Base-by-base conservation (phyloP, 768 basidiomycete genomes). In the Tricholomella constricta region DNA sequence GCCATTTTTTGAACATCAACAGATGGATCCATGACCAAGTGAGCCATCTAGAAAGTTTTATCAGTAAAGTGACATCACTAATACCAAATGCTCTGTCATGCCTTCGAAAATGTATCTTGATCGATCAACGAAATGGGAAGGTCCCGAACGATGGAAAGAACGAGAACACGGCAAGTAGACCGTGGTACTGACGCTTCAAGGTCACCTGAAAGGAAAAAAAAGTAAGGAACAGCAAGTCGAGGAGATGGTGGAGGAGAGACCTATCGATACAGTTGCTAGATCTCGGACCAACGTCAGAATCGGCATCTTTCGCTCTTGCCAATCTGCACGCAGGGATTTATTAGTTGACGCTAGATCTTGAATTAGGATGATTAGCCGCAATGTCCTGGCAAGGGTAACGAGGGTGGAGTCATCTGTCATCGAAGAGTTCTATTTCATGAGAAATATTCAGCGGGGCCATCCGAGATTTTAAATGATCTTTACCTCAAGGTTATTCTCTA, bases 401-500 rank as follows among this genome's bases (percentile, higher is more conserved):
- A 90, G 77, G 0, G 81, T 82, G 0, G 74, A 57, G 17, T 78
- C 69, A 27, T 94, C 88, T 4, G 73, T 72, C 15, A 89, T 72
- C 0, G 82, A 79, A 22, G 81, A 79, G 38, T 75, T 79, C 91
- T 91, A 25, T n/a, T 20, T 7, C 5, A 5, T 0, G 10, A n/a
- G 20, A 7, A 47, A 47, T 6, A 45, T 29, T 25, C n/a, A 55
- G 35, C 20, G 2, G 6, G 5, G 23, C n/a, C 7, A 7, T 9
- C 9, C 25, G 2, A 3, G n/a, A 4, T 6, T 15, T 17, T 2
- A 2, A 27, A 17, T 25, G 3, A 19, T 8, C 20, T 14, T 79
- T 51, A 93, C 93, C 81, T 98, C 95, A 2, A 98, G 75, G 61
- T 90, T 91, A 53, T 78, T 89, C 68, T 96, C 94, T 11, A 96